Evolutionary conservation across 345 rosid species (phyloP).

Genomic region (Eucalyptus globulus): DNA sequence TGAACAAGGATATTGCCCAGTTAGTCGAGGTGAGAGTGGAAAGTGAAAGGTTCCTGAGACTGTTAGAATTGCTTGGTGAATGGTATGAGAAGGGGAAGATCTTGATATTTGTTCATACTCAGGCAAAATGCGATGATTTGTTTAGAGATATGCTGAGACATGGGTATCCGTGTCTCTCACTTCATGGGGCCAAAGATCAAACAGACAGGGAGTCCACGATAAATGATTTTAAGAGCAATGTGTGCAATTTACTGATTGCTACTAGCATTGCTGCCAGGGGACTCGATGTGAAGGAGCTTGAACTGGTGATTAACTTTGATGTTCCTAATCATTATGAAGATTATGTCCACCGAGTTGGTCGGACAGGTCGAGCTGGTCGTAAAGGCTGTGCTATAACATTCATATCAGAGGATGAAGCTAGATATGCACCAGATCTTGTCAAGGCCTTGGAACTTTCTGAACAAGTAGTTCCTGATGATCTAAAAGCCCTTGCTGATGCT

Average conservation of each 20-base stretch:
- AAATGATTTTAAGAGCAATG: constrained; percentile 84
- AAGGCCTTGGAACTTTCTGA: constrained; percentile 95
- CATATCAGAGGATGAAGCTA: constrained; percentile 82
- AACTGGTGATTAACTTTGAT: constrained; percentile 81
- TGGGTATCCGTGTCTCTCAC: constrained; percentile 91
- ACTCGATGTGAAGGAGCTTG: constrained; percentile 94
- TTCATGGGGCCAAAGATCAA: constrained; percentile 97
- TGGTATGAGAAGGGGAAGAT: constrained; percentile 96
- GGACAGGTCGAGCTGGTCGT: constrained; percentile 95
- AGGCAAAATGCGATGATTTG: constrained; percentile 85
- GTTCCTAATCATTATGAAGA: constrained; percentile 95
- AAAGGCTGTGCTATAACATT: constrained; percentile 95
- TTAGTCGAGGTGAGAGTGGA: constrained; percentile 92
- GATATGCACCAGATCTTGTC: constrained; percentile 93
- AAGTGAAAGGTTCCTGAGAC: constrained; percentile 70
- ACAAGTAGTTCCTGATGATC: constrained; percentile 88
- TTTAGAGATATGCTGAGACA: constrained; percentile 65
- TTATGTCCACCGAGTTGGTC: constrained; percentile 95
- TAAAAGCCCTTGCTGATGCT: constrained; percentile 78
- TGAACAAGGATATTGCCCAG: constrained; percentile 84
- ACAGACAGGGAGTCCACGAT: constrained; percentile 90
- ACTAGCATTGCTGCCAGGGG: constrained; percentile 98
- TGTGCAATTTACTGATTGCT: constrained; percentile 83
- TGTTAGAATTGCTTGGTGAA: constrained; percentile 88
- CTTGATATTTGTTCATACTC: constrained; percentile 75